These are phyloP conservation scores for Beauveria rudraprayagi DNA, from an alignment of 2,329 filamentous ascomycete species.

Conservation along the genomic window DNA sequence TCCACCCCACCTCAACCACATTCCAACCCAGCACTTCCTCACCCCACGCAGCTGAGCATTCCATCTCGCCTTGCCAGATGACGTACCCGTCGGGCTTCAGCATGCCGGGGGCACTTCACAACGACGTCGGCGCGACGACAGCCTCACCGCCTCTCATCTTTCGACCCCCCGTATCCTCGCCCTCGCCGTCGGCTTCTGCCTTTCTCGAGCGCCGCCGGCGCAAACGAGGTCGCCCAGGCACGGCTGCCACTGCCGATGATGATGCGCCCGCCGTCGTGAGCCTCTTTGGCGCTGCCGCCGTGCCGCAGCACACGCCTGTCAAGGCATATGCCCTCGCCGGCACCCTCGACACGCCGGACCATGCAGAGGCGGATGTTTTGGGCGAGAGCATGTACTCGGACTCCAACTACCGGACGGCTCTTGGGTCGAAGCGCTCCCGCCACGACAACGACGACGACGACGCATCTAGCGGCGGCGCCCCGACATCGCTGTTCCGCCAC, in stretches of 20 bases:
- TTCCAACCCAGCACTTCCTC: neutral
- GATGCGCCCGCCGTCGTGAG: conserved; percentile 7
- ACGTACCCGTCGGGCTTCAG: conserved; percentile 24
- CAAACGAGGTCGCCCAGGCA: conserved; percentile 33
- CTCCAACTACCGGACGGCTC: conserved; percentile 43
- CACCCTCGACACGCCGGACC: conserved; percentile 42
- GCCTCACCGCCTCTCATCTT: conserved; percentile 36
- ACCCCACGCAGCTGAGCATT: conserved; percentile 5
- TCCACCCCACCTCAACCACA: too few species aligned
- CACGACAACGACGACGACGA: conserved; percentile 28
- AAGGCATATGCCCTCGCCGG: conserved; percentile 42
- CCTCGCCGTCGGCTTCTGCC: conserved; percentile 27
- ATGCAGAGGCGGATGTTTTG: conserved; percentile 28
- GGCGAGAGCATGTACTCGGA: conserved; percentile 51
- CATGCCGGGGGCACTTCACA: conserved; percentile 26
- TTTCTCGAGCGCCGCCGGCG: conserved; percentile 32
- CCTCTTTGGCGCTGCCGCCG: conserved; percentile 15
- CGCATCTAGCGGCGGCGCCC: conserved; percentile 20
- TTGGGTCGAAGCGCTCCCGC: conserved; percentile 39
- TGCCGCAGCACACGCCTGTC: conserved; percentile 16
- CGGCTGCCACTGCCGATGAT: conserved; percentile 10
- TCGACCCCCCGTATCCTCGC: conserved; percentile 36
- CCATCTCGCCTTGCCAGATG: conserved; percentile 15
- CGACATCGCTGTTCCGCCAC: conserved; percentile 26
- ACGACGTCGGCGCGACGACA: conserved; percentile 13